phyloP scores from a whole-genome alignment of 1,139 yeast species.

The Nakaseomyces delphensis region DNA sequence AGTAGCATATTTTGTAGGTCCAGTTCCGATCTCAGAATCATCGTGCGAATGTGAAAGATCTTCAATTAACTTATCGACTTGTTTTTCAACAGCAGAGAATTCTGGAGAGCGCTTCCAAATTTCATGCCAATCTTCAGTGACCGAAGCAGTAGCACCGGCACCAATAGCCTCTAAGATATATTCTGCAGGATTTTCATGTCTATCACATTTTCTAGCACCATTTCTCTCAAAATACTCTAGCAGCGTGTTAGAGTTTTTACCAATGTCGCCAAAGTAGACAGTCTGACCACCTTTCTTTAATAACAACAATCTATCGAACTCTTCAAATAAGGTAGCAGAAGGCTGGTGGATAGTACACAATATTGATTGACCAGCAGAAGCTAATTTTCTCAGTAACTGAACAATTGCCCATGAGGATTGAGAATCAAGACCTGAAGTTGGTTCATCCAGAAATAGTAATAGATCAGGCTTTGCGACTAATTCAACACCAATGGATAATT shows the following conservation, averaged over 20 bases:
- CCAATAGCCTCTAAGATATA: conserved; percentile 54
- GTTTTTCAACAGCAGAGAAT: conserved; percentile 20
- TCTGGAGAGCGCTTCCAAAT: conserved; percentile 41
- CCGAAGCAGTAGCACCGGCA: conserved; percentile 48
- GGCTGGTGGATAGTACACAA: conserved; percentile 35
- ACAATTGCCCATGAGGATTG: conserved; percentile 44
- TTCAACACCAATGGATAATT: conserved; percentile 45
- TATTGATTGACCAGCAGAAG: conserved; percentile 41
- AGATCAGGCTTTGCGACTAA: conserved; percentile 41
- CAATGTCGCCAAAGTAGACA: conserved; percentile 54
- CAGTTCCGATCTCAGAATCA: conserved; percentile 9
- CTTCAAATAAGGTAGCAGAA: conserved; percentile 46
- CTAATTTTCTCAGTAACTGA: conserved; percentile 35
- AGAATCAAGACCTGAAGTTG: conserved; percentile 42
- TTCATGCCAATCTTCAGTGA: conserved; percentile 41
- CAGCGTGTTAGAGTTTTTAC: conserved; percentile 41
- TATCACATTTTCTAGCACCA: conserved; percentile 46
- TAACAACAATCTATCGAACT: conserved; percentile 39
- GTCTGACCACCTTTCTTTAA: conserved; percentile 47
- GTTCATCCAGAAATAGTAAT: conserved; percentile 39
- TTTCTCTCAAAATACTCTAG: conserved; percentile 44
- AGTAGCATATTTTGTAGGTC: conserved; percentile 34
- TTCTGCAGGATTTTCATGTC: conserved; percentile 48
- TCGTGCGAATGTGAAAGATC: conserved; percentile 14
- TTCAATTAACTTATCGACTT: conserved; percentile 24